These are phyloP conservation scores for Penicillium steckii DNA, from an alignment of 495 filamentous ascomycete genomes.

Conservation along the genomic window DNA sequence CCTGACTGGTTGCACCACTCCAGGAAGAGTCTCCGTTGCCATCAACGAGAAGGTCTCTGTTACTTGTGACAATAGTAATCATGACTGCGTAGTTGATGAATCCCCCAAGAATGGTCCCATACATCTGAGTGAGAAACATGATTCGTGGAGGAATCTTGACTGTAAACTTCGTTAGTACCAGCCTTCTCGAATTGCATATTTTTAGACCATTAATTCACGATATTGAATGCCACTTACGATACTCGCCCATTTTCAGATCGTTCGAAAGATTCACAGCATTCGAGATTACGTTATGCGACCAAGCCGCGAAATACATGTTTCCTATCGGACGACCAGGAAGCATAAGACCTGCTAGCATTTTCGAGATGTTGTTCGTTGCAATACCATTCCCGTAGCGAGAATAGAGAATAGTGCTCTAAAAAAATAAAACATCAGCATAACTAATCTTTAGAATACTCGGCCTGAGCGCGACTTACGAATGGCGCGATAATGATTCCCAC, in stretches of 20 bases:
- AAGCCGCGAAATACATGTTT: slow-evolving; percentile 44
- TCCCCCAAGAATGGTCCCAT: slow-evolving; percentile 46
- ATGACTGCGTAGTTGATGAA: slow-evolving; percentile 51
- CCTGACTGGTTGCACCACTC: slow-evolving; percentile 48
- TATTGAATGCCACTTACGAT: slow-evolving; percentile 21
- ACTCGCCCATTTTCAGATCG: slow-evolving; percentile 39
- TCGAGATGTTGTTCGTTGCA: slow-evolving; percentile 39
- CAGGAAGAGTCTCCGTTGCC: slow-evolving; percentile 45
- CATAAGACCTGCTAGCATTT: slow-evolving; percentile 37
- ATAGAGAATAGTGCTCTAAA: slow-evolving; percentile 32
- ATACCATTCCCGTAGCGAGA: slow-evolving; percentile 36
- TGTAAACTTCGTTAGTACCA: slow-evolving; percentile 2
- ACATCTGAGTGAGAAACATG: slow-evolving; percentile 46
- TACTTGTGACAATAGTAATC: slow-evolving; percentile 39
- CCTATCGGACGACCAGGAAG: slow-evolving; percentile 44
- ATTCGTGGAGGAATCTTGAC: slow-evolving; percentile 46
- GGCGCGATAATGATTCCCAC: slow-evolving; percentile 31
- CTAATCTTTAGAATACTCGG: not conserved
- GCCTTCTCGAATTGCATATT: not conserved
- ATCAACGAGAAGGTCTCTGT: slow-evolving; percentile 33
- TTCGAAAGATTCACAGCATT: slow-evolving; percentile 36
- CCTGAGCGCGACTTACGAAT: slow-evolving; percentile 21
- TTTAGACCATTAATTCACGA: no score
- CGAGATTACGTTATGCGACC: slow-evolving; percentile 37
- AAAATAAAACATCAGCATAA: not conserved